Percentiles rank a stretch among this genome's conserved stretches.
Conservation (phyloP, 805 yeast genomes). For the Saccharomycopsis sp. region DNA sequence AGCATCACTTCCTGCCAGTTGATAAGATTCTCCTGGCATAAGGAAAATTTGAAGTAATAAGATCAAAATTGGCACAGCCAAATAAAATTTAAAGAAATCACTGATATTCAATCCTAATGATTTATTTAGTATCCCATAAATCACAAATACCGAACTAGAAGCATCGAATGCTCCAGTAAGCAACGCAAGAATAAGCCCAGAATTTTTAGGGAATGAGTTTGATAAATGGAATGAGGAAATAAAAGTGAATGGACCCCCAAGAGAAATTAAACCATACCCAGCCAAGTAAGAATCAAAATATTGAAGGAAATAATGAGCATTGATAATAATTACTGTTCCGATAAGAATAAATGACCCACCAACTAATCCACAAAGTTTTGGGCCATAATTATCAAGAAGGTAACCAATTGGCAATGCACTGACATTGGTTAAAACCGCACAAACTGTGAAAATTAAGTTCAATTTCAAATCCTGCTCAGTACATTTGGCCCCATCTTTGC, state of each 20-base stretch:
- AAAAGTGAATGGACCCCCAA: conserved; percentile 92
- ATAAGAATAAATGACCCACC: conserved; percentile 56
- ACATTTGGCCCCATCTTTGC: conserved; percentile 36
- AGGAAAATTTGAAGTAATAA: conserved; percentile 62
- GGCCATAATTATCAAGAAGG: conserved; percentile 76
- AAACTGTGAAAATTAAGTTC: conserved; percentile 76
- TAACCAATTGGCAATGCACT: conserved; percentile 79
- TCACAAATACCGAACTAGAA: conserved; percentile 78
- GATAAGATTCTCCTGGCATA: conserved; percentile 78
- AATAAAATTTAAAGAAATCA: conserved; percentile 58
- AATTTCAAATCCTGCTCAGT: conserved; percentile 72
- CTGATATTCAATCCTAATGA: conserved; percentile 35
- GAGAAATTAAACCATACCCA: conserved; percentile 73
- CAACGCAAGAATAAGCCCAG: conserved; percentile 75
- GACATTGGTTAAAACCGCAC: conserved; percentile 81
- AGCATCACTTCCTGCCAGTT: conserved; percentile 4
- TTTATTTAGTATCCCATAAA: conserved; percentile 59
- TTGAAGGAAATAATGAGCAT: conserved; percentile 28
- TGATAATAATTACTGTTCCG: conserved; percentile 46
- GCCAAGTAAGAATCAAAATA: conserved; percentile 56
- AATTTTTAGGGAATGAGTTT: conserved; percentile 73
- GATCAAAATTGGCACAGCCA: conserved; percentile 74
- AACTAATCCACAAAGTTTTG: conserved; percentile 65
- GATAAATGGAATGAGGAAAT: conserved; percentile 88
- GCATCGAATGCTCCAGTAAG: conserved; percentile 91